Percentiles rank a stretch among this genome's conserved stretches.
Conservation (phyloP, 2,329 filamentous ascomycete genomes). For the Paramyrothecium sp. region DNA sequence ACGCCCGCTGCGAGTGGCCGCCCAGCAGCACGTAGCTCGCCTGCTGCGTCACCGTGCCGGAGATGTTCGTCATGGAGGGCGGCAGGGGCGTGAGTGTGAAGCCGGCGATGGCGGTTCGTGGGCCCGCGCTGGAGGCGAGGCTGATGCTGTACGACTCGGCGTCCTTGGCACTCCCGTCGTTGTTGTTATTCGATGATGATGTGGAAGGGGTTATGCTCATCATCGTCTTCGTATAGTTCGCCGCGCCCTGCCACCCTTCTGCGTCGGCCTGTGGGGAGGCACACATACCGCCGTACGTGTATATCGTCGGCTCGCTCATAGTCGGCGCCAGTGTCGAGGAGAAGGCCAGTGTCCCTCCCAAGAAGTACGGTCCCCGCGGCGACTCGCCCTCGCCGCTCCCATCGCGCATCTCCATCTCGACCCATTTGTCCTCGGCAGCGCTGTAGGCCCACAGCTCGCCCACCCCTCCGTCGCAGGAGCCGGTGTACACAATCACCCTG, state of each 20-base stretch:
- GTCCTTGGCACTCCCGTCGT: conserved; percentile 16
- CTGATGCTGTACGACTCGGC: conserved; percentile 30
- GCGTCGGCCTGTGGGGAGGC: conserved; percentile 43
- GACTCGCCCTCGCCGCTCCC: conserved; percentile 13
- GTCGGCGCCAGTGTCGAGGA: conserved; percentile 56
- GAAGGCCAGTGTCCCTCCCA: conserved; percentile 63
- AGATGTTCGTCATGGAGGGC: conserved; percentile 67
- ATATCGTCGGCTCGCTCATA: conserved; percentile 57
- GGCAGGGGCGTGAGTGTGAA: conserved; percentile 76
- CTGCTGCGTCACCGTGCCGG: conserved; percentile 66
- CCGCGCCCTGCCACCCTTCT: conserved; percentile 62
- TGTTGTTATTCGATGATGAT: background rate
- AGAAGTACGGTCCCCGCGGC: conserved; percentile 43
- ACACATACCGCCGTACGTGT: conserved; percentile 91
- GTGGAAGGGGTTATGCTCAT: conserved; percentile 55
- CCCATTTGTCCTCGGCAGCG: conserved; percentile 11
- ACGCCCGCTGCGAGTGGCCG: conserved; percentile 78
- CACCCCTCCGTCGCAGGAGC: conserved; percentile 61
- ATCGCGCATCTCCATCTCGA: conserved; percentile 18
- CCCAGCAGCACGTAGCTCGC: conserved; percentile 79
- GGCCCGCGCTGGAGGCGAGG: conserved; percentile 50
- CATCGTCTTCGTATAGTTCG: conserved; percentile 81
- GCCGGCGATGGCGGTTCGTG: conserved; percentile 77
- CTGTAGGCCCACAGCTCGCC: conserved; percentile 67
- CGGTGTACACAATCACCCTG: conserved; percentile 70